Evolutionary conservation across 2,329 filamentous ascomycete genomes (phyloP).

Genomic region (Calonectria henricotiae): DNA sequence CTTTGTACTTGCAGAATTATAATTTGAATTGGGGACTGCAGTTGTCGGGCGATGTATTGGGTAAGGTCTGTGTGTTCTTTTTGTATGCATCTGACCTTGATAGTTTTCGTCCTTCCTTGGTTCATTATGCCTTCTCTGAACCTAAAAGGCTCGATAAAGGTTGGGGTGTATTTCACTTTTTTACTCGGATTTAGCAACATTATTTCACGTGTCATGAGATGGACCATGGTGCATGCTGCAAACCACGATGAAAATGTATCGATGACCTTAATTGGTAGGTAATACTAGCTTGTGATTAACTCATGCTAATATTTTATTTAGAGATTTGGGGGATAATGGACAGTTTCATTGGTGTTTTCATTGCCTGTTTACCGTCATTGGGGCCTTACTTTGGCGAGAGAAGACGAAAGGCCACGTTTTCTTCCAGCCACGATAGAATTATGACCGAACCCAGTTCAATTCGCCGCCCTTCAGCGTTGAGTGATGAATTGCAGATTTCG

Average conservation of each 20-base stretch:
- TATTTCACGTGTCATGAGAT: neutral
- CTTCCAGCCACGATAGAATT: neutral
- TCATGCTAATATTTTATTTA: neutral
- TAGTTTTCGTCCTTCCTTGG: neutral
- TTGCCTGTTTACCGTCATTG: neutral
- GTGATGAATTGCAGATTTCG: neutral
- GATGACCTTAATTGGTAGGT: conserved; percentile 2
- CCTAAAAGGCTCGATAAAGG: neutral
- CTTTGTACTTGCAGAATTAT: neutral
- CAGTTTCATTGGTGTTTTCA: neutral
- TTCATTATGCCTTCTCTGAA: neutral
- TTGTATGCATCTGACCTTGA: neutral
- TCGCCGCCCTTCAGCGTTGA: neutral
- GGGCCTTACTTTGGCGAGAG: neutral
- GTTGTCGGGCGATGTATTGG: neutral
- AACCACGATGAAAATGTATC: neutral
- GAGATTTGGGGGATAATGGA: neutral
- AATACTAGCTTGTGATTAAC: neutral
- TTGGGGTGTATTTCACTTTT: neutral
- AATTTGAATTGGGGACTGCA: neutral
- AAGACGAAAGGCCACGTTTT: neutral
- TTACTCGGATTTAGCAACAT: neutral
- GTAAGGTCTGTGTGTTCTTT: neutral
- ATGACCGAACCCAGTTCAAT: neutral
- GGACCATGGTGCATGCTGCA: neutral